These are phyloP conservation scores for Pisolithus albus DNA, from an alignment of 768 basidiomycete species.

Conservation along the genomic window DNA sequence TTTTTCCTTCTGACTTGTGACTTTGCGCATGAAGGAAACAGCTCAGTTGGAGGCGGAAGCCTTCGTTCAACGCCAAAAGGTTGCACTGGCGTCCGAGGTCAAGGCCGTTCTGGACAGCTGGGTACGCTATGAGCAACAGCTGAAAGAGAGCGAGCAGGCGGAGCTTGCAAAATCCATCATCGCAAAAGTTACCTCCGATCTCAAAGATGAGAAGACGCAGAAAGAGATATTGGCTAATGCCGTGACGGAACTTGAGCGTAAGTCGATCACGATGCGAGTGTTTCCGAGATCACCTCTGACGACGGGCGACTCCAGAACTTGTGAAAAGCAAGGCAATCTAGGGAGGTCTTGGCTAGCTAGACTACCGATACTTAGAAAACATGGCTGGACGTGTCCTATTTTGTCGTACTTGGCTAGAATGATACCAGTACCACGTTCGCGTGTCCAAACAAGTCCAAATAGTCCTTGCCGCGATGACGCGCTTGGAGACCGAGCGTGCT, in stretches of 20 bases:
- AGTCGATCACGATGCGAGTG: conserved; percentile 31
- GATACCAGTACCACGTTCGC: conserved; percentile 6
- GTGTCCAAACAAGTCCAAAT: conserved; percentile 19
- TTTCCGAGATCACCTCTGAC: not conserved
- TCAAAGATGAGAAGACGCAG: conserved; percentile 87
- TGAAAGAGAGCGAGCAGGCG: conserved; percentile 93
- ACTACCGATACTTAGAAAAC: conserved; percentile 17
- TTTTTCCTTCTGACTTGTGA: not conserved
- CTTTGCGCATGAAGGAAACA: conserved; percentile 58
- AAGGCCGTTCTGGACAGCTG: conserved; percentile 95
- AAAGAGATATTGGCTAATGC: conserved; percentile 74
- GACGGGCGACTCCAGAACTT: conserved; percentile 48
- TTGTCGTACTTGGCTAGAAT: conserved; percentile 3
- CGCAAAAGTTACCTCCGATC: conserved; percentile 73
- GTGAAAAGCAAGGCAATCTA: conserved; percentile 92
- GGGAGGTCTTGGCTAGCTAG: conserved; percentile 18
- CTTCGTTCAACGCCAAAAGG: conserved; percentile 88
- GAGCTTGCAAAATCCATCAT: conserved; percentile 86
- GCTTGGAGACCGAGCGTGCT: conserved; percentile 15
- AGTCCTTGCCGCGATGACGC: conserved; percentile 25
- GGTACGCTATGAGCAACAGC: conserved; percentile 96
- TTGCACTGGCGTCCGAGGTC: conserved; percentile 78
- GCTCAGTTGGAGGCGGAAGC: conserved; percentile 83
- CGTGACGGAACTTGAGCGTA: conserved; percentile 88
- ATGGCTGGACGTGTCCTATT: conserved; percentile 2